A percentile compares a stretch with the other conserved stretches of the same genome.
Conservation (phyloP, 1,284 basidiomycete genomes). For the Tausonia pullulans region DNA sequence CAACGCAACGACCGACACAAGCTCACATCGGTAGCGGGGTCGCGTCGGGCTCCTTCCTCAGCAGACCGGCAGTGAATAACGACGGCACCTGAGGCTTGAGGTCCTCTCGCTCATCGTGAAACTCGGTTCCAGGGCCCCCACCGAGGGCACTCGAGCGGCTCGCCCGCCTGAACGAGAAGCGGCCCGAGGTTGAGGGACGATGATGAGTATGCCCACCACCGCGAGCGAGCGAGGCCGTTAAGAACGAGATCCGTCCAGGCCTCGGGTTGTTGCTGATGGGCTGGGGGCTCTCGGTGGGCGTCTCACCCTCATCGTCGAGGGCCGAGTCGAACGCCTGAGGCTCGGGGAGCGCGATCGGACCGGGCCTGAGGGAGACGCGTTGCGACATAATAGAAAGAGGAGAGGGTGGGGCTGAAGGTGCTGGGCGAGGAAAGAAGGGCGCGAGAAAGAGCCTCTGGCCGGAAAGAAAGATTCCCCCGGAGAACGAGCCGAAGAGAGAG, state of each 20-base stretch:
- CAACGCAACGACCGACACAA: neutral
- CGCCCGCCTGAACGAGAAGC: neutral
- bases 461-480: no score
- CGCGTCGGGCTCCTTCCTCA: slow-evolving; percentile 14
- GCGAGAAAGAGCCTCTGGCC: no score
- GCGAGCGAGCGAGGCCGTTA: neutral
- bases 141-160: neutral
- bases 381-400: no score
- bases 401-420: no score
- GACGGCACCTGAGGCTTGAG: slow-evolving; percentile 6
- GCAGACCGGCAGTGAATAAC: slow-evolving; percentile 9
- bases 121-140: neutral
- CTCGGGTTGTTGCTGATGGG: neutral
- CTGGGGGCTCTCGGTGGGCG: neutral
- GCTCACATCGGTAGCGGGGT: slow-evolving; percentile 14
- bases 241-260: neutral
- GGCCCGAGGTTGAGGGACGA: neutral
- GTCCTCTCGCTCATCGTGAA: neutral
- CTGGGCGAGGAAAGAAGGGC: no score
- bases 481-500: no score
- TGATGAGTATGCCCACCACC: neutral
- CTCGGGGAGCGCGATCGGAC: neutral
- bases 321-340: neutral
- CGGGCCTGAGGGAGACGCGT: no score
- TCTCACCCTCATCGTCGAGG: neutral